Conservation (phyloP, 805 yeast species). For the Kodamaea restingae region DNA sequence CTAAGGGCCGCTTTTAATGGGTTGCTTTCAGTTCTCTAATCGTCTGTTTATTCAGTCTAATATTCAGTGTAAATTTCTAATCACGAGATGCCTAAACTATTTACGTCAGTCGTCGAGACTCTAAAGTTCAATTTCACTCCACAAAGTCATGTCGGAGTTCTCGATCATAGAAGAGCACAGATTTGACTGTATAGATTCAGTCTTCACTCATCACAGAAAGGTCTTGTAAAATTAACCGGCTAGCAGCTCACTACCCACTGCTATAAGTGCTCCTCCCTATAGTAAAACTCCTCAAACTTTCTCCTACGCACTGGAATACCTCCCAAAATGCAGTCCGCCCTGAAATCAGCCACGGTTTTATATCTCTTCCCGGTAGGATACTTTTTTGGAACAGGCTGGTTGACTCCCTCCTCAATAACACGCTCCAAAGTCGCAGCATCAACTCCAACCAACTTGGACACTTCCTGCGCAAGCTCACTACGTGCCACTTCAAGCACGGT, state of each 20-base stretch:
- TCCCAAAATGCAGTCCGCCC: constrained; percentile 49
- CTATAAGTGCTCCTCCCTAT: constrained; percentile 15
- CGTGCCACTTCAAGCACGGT: too few species aligned
- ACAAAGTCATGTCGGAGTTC: too few species aligned
- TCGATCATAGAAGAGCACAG: too few species aligned
- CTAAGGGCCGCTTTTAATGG: too few species aligned
- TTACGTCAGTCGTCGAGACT: too few species aligned
- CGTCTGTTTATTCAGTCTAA: too few species aligned
- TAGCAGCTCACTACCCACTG: too few species aligned
- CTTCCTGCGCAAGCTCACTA: constrained; percentile 19
- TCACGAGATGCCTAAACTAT: too few species aligned
- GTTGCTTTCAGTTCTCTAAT: too few species aligned
- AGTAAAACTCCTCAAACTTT: constrained; percentile 23
- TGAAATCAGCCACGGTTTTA: constrained; percentile 50
- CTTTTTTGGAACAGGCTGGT: constrained; percentile 29
- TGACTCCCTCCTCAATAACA: constrained; percentile 16
- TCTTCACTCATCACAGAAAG: neutral
- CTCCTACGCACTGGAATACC: constrained; percentile 56
- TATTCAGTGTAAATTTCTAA: too few species aligned
- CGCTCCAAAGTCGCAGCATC: constrained; percentile 11
- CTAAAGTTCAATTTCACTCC: too few species aligned
- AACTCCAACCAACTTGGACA: constrained; percentile 4
- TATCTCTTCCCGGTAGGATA: constrained; percentile 51
- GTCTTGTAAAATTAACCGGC: too few species aligned
- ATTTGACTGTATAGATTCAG: neutral